Percentiles rank a stretch among this genome's conserved stretches.
Conservation (phyloP, 305 asterid species). For the Fraxinus velutina region DNA sequence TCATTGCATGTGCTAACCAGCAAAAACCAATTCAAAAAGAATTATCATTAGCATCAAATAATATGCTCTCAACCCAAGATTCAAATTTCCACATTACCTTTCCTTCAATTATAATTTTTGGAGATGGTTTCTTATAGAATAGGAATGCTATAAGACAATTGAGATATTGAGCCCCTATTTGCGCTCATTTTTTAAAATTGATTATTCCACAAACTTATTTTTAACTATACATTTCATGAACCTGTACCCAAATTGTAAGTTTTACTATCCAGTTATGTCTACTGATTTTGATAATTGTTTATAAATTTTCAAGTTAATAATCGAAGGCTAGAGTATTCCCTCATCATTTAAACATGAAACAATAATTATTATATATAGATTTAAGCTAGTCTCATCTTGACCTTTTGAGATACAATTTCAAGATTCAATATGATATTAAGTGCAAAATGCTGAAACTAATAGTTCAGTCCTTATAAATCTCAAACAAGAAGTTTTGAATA, state of each 20-base stretch:
- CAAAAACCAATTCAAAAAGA: neutral
- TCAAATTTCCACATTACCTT: neutral
- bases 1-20: neutral
- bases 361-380: neutral
- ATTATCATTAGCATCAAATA: neutral
- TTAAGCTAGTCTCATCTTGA: neutral
- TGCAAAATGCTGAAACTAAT: neutral
- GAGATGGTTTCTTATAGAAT: neutral
- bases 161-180: neutral
- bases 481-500: neutral
- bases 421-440: neutral
- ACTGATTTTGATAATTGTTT: neutral
- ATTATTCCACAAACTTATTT: neutral
- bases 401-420: neutral
- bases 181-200: neutral
- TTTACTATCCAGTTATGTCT: neutral
- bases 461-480: neutral
- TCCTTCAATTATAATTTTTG: neutral
- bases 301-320: neutral
- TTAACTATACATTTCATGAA: neutral
- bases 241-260: too few species aligned
- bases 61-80: neutral
- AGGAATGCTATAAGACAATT: neutral
- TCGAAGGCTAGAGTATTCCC: neutral
- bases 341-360: neutral